Base-by-base conservation (phyloP, 225 moss, liverwort and hornwort genomes). In the Polytrichum formosum region DNA sequence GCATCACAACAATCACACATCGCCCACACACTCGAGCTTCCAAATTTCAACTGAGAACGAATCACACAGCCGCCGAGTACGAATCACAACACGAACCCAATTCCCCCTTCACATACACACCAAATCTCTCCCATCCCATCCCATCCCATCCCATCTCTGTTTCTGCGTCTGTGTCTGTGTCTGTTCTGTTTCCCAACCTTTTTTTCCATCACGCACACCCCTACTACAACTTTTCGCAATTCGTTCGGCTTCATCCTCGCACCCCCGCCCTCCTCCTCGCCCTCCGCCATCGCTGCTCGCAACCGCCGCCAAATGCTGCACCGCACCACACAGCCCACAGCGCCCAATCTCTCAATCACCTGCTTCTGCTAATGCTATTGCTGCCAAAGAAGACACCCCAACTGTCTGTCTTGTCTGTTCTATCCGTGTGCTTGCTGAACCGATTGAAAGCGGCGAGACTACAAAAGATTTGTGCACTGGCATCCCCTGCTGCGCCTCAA, bases 131-230 rank as follows among this genome's bases (percentile, higher is more conserved):
- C 70, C 64, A 66, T 28, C 28, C 28, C 28, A 28, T 56, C 28
- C 28, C 28, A 28, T 56, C 28, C 28, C 53, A 72, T 20, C 64
- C 70, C 26, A 64, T 62, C 61, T 54, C 69, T 66, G 70, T 60
- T 23, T 20, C 54, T 26, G 20, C 2, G 0, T 58, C 58, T 56
- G 5, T 56, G 56, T 56, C 56, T 31, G 18, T 56, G 56, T 56
- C 56, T 31, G 1, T 31, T 31, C 31, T 46, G 23, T 21, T 20
- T 75, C 81, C 79, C 81, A 79, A 88, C 88, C 88, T 88, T 88
- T 74, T 88, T 88, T 83, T 88, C 88, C 88, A 88, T 85, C 81
- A 88, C 88, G 83, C 88, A 88, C 75, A 88, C 88, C 26, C 88
- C 88, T 4, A 88, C 85, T 55, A 88, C 85, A 75, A 88, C 85